A percentile compares a stretch with the other conserved stretches of the same genome.
These are phyloP conservation scores for Colletotrichum liaoningense DNA, from an alignment of 2,329 filamentous ascomycete genomes.

Conservation along the genomic window DNA sequence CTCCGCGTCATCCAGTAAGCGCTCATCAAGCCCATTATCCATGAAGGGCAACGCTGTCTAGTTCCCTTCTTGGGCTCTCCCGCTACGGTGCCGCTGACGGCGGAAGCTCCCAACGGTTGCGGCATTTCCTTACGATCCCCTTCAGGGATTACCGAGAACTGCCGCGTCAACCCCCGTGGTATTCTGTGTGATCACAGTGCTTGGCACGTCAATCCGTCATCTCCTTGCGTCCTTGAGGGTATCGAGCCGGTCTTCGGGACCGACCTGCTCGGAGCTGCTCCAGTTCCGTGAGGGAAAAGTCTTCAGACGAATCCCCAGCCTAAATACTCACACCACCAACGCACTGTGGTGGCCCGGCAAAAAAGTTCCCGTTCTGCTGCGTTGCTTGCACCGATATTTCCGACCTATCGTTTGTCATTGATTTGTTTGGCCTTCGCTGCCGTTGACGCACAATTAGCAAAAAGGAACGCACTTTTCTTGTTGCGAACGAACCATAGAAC, in stretches of 20 bases:
- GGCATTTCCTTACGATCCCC: conserved; percentile 24
- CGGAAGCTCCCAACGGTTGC: conserved; percentile 1
- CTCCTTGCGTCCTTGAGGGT: background rate
- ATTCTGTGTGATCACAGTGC: background rate
- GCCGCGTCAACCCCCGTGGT: conserved; percentile 25
- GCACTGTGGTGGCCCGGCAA: conserved; percentile 12
- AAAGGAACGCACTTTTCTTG: background rate
- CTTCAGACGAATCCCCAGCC: conserved; percentile 24
- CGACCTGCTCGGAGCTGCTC: background rate
- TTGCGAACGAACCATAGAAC: background rate
- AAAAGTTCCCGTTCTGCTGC: conserved; percentile 10
- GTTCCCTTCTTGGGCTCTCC: background rate
- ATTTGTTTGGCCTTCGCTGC: background rate
- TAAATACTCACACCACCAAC: conserved; percentile 22
- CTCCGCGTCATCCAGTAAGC: conserved; percentile 8
- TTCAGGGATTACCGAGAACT: conserved; percentile 8
- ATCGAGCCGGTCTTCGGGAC: conserved; percentile 2
- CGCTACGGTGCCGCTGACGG: too few relatives aligned
- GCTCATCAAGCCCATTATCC: background rate
- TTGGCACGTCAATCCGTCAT: conserved; percentile 9
- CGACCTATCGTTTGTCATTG: conserved; percentile 4
- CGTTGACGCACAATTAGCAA: background rate
- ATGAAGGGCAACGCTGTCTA: background rate
- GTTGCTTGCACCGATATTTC: background rate
- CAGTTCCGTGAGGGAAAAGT: conserved; percentile 12